phyloP scores from a whole-genome alignment of 768 basidiomycete species.

The Sarcomyxa edulis region DNA sequence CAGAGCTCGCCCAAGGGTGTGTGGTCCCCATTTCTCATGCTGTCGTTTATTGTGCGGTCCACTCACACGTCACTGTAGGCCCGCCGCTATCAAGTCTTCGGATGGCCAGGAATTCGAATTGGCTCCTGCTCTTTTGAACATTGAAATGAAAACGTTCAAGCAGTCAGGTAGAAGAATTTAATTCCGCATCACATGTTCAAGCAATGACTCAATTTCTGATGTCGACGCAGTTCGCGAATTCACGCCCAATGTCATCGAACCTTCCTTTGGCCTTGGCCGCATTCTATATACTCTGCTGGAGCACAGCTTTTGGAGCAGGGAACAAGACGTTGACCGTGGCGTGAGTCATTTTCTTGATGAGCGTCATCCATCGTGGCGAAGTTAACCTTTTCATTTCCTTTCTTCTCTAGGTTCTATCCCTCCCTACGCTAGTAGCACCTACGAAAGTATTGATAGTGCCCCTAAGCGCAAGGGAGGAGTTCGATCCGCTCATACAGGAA shows the following conservation, averaged over 20 bases:
- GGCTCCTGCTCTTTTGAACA: conserved; percentile 66
- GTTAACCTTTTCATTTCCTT: conserved; percentile 8
- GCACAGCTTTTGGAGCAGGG: conserved; percentile 94
- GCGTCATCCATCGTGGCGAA: neutral
- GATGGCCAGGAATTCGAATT: conserved; percentile 68
- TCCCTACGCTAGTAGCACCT: conserved; percentile 86
- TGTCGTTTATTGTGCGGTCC: conserved; percentile 2
- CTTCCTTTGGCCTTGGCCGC: conserved; percentile 95
- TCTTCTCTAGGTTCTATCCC: conserved; percentile 69
- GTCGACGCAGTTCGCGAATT: conserved; percentile 75
- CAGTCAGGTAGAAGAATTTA: conserved; percentile 59
- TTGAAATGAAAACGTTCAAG: conserved; percentile 83
- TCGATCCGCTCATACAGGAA: conserved; percentile 78
- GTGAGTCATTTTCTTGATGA: conserved; percentile 40
- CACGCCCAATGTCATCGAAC: conserved; percentile 97
- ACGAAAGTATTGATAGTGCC: conserved; percentile 97
- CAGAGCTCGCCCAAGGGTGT: conserved; percentile 71
- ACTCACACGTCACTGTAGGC: conserved; percentile 25
- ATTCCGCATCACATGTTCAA: neutral
- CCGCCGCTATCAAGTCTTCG: conserved; percentile 47
- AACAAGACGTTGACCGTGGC: conserved; percentile 85
- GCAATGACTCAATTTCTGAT: neutral
- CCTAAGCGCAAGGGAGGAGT: conserved; percentile 79
- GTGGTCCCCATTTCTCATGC: conserved; percentile 15
- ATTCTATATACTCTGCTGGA: conserved; percentile 93